Evolutionary conservation across 257 asterid genomes (phyloP).

Genomic region (Scutellaria baicalensis): DNA sequence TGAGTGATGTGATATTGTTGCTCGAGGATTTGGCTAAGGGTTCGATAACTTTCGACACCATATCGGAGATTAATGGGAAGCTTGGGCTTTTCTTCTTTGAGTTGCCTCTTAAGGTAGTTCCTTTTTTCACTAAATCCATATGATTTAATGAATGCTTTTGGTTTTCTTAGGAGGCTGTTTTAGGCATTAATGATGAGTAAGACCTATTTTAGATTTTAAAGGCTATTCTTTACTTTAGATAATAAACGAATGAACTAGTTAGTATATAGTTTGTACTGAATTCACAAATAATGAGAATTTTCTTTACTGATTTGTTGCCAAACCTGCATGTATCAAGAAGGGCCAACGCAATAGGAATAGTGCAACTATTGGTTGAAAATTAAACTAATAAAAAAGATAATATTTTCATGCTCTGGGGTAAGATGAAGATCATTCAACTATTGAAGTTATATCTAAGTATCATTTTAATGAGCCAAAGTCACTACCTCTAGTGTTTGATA

Average conservation of each 20-base stretch:
- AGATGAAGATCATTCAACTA: too few relatives aligned
- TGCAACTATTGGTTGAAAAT: too few relatives aligned
- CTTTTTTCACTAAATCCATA: not conserved
- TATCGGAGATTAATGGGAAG: slow-evolving; percentile 55
- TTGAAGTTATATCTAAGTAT: too few relatives aligned
- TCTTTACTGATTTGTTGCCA: not conserved
- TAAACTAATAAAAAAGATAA: too few relatives aligned
- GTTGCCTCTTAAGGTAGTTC: slow-evolving; percentile 59
- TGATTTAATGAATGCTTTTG: not conserved
- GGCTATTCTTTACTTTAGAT: too few relatives aligned
- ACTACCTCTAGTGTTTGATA: not conserved
- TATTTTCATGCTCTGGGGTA: too few relatives aligned
- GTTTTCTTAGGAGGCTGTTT: not conserved
- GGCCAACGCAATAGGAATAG: too few relatives aligned
- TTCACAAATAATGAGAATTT: not conserved
- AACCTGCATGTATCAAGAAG: too few relatives aligned
- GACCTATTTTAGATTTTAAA: not conserved
- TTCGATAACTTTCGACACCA: slow-evolving; percentile 51
- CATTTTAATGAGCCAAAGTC: too few relatives aligned
- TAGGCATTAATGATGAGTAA: not conserved
- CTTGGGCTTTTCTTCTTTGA: slow-evolving; percentile 49
- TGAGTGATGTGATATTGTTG: slow-evolving; percentile 42
- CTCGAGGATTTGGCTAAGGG: slow-evolving; percentile 69
- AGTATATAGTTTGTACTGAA: not conserved
- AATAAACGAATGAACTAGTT: not conserved